A percentile compares a stretch with the other conserved stretches of the same genome.
These are phyloP conservation scores for Trichophyton verrucosum DNA, from an alignment of 2,329 filamentous ascomycete species.

Conservation along the genomic window DNA sequence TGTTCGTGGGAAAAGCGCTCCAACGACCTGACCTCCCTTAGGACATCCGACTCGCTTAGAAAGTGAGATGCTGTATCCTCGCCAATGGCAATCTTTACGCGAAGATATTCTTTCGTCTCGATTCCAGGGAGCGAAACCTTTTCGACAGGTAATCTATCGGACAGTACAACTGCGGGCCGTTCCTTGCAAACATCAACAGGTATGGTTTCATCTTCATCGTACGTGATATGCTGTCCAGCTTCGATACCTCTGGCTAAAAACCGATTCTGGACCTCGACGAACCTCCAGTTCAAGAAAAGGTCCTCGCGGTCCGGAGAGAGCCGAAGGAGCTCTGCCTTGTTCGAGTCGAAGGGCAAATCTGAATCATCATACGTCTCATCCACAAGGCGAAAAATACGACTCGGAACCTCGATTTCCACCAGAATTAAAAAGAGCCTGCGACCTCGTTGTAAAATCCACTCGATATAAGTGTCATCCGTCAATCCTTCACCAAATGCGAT, in stretches of 20 bases:
- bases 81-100: conserved; percentile 28
- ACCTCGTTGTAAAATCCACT: conserved; percentile 50
- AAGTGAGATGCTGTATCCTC: conserved; percentile 15
- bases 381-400: conserved; percentile 49
- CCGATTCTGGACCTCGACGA: conserved; percentile 48
- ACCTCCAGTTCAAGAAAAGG: conserved; percentile 39
- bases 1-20: conserved; percentile 32
- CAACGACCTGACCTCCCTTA: conserved; percentile 29
- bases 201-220: conserved; percentile 47
- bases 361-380: conserved; percentile 51
- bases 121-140: conserved; percentile 29
- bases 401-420: conserved; percentile 47
- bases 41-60: conserved; percentile 20
- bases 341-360: conserved; percentile 45
- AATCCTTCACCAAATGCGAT: conserved; percentile 34
- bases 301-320: conserved; percentile 39
- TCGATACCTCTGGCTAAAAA: conserved; percentile 45
- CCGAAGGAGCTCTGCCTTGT: conserved; percentile 42
- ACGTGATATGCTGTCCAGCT: conserved; percentile 46
- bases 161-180: conserved; percentile 27
- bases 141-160: conserved; percentile 29
- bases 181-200: conserved; percentile 44
- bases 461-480: conserved; percentile 44
- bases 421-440: conserved; percentile 48
- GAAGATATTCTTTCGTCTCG: conserved; percentile 25